phyloP scores from a whole-genome alignment of 192 early-diverging fungal genomes.

The Backusella liffmaniae region DNA sequence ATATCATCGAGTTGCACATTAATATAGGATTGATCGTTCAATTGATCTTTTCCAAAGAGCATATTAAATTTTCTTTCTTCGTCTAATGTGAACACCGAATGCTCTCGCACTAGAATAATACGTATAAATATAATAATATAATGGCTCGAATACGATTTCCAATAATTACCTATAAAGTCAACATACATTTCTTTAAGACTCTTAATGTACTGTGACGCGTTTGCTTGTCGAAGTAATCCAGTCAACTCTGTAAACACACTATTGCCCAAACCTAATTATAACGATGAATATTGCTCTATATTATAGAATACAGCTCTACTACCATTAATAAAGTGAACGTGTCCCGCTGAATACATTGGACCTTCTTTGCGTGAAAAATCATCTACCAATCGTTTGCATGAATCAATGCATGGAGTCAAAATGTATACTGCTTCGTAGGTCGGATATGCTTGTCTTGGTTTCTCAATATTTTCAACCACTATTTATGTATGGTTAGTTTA shows the following conservation, averaged over 20 bases:
- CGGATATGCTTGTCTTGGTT: constrained; percentile 55
- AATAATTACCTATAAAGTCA: constrained; percentile 72
- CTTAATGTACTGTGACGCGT: constrained; percentile 58
- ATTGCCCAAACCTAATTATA: constrained; percentile 59
- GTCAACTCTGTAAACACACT: constrained; percentile 55
- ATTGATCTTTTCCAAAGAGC: constrained; percentile 20
- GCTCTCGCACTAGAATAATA: constrained; percentile 28
- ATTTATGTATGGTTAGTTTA: background rate
- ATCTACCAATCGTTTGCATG: constrained; percentile 57
- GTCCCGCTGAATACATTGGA: constrained; percentile 61
- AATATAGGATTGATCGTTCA: constrained; percentile 28
- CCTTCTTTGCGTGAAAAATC: constrained; percentile 47
- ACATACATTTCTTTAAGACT: constrained; percentile 75
- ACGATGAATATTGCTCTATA: background rate
- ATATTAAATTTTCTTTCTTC: constrained; percentile 22
- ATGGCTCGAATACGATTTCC: background rate
- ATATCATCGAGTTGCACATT: constrained; percentile 48
- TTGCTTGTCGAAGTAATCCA: constrained; percentile 41
- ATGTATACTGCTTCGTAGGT: constrained; percentile 62
- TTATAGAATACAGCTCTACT: background rate
- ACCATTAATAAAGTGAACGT: constrained; percentile 61
- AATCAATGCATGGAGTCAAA: constrained; percentile 59
- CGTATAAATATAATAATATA: background rate
- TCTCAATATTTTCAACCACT: constrained; percentile 66
- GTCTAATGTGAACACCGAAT: constrained; percentile 32